phyloP scores from a whole-genome alignment of 176 grass and related monocot genomes.

The Phyllostachys edulis region DNA sequence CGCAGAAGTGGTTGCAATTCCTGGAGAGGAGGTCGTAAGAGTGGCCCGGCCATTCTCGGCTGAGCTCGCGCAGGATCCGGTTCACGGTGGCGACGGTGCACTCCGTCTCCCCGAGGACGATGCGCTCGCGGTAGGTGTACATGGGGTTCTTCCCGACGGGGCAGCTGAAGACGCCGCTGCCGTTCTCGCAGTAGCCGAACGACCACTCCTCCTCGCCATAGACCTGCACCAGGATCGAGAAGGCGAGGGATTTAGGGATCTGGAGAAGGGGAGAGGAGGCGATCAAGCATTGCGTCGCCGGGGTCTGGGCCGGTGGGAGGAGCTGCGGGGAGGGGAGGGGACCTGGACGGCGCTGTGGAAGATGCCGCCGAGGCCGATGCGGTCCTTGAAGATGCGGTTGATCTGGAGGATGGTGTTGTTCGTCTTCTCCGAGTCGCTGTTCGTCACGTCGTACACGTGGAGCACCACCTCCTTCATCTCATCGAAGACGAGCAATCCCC shows the following conservation, averaged over 20 bases:
- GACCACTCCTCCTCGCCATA: conserved; percentile 98
- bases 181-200: conserved; percentile 87
- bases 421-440: conserved; percentile 92
- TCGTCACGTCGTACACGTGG: conserved; percentile 98
- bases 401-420: conserved; percentile 99
- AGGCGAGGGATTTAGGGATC: conserved; percentile 33
- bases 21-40: conserved; percentile 93
- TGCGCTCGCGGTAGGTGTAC: conserved; percentile 94
- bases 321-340: neutral
- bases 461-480: conserved; percentile 94
- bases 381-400: conserved; percentile 99
- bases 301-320: neutral
- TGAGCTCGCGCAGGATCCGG: conserved; percentile 76
- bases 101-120: conserved; percentile 82
- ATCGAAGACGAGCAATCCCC: neutral
- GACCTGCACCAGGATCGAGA: conserved; percentile 49
- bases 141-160: conserved; percentile 87
- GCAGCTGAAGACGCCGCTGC: conserved; percentile 92
- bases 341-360: conserved; percentile 99
- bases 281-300: conserved; percentile 2
- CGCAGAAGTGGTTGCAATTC: conserved; percentile 99
- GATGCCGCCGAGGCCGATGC: conserved; percentile 98
- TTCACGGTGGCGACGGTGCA: conserved; percentile 67
- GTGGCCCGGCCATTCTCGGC: conserved; percentile 67
- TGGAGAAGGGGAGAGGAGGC: neutral